Conservation (phyloP, 2,329 filamentous ascomycete genomes). For the Trichophyton schoenleinii region DNA sequence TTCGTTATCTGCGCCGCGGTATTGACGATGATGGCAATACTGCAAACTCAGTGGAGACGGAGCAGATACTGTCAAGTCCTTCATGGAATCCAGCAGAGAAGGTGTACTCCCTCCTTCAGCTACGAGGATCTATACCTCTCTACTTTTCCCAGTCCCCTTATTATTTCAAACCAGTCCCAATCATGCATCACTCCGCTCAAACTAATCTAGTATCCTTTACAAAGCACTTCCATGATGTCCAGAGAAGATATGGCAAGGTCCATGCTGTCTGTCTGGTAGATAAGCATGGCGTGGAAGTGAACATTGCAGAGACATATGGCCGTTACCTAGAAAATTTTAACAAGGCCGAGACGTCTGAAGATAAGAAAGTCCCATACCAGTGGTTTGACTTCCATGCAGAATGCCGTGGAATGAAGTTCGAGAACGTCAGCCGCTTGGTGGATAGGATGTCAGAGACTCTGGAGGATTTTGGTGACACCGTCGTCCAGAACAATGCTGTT, state of each 20-base stretch:
- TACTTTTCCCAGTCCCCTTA: slow-evolving; percentile 95
- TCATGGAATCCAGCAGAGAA: slow-evolving; percentile 51
- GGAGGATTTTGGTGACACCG: slow-evolving; percentile 58
- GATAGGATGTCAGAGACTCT: slow-evolving; percentile 56
- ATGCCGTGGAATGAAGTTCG: slow-evolving; percentile 94
- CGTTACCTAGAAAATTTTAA: slow-evolving; percentile 56
- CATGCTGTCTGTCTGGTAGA: slow-evolving; percentile 80
- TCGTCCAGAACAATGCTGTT: slow-evolving; percentile 37
- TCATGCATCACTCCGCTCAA: slow-evolving; percentile 66
- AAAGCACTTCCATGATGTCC: slow-evolving; percentile 62
- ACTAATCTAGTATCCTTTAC: slow-evolving; percentile 68
- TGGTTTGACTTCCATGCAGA: slow-evolving; percentile 97
- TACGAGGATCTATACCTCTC: slow-evolving; percentile 80
- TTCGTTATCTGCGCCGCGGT: slow-evolving; percentile 80
- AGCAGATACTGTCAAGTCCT: slow-evolving; percentile 71
- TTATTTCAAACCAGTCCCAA: slow-evolving; percentile 75
- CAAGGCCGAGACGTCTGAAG: slow-evolving; percentile 43
- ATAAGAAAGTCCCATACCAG: slow-evolving; percentile 54
- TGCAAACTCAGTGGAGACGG: slow-evolving; percentile 87
- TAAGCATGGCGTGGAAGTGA: slow-evolving; percentile 68
- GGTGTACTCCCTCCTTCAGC: slow-evolving; percentile 72
- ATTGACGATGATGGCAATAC: slow-evolving; percentile 79
- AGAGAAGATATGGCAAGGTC: slow-evolving; percentile 58
- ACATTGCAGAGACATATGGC: slow-evolving; percentile 68
- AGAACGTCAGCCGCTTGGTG: slow-evolving; percentile 76